Conservation (phyloP, 202 grass and related monocot species). For the Bolboschoenoplectus hybrid region DNA sequence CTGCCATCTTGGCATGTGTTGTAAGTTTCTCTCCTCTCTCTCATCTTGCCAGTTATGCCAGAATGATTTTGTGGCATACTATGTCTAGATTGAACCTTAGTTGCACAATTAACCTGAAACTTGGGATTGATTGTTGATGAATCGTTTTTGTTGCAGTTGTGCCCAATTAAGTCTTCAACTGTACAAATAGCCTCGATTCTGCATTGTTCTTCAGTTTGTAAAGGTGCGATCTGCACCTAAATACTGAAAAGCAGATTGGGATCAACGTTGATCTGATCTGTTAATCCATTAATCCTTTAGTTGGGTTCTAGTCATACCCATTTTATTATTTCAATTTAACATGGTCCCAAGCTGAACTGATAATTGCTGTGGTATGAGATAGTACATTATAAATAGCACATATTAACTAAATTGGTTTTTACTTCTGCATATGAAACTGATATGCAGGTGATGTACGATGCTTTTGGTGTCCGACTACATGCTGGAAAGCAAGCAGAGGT, state of each 20-base stretch:
- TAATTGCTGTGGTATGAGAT: slow-evolving; percentile 7
- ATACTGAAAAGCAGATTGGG: not conserved
- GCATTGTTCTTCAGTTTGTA: not conserved
- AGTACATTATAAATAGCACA: not conserved
- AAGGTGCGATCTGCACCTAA: not conserved
- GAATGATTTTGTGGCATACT: not conserved
- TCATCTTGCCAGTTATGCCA: not conserved
- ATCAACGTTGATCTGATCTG: not conserved
- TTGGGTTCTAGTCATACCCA: not conserved
- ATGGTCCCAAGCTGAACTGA: not conserved
- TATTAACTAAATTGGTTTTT: not conserved
- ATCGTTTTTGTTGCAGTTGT: not conserved
- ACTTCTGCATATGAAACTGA: not conserved
- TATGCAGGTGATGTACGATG: slow-evolving; percentile 94
- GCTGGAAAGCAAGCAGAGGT: slow-evolving; percentile 98
- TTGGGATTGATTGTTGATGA: not conserved
- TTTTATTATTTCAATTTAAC: slow-evolving; percentile 6
- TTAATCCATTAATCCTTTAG: not conserved
- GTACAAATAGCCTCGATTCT: not conserved
- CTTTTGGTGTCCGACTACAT: slow-evolving; percentile 94
- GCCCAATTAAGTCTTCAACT: not conserved
- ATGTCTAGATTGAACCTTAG: not conserved
- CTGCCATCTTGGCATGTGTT: slow-evolving; percentile 79
- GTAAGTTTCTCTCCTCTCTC: slow-evolving; percentile 42
- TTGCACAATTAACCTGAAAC: not conserved